Evolutionary conservation across 441 rosid genomes (phyloP), one percentile per base, ranked within the genome.

Genomic region (Capsella rubella): DNA sequence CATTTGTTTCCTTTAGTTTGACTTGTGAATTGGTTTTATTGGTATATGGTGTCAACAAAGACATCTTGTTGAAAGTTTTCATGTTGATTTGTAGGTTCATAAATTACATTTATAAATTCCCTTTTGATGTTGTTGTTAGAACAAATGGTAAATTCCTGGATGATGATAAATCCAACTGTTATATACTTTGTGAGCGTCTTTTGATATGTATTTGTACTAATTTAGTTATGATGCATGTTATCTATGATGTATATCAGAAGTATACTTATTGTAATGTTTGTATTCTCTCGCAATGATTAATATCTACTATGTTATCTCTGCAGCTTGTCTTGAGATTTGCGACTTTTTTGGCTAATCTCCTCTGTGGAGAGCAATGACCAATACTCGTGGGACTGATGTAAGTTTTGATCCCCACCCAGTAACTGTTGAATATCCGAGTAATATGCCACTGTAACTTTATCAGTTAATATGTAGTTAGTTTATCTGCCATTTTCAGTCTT

Each of bases 351-450:
- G 21, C 29, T 51, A 67, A 45, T 51, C 73, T 58, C 27, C 29
- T 51, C 15, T 16, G 45, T 61, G 42, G 64, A 53, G 62, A 51
- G 51, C 63, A 62, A 75, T 75, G 79, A 54, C 79, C 35, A 68
- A 61, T 11, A 0, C 11, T 62, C 70, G 52, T 69, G 28, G 70
- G 7, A 15, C 43, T 27, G 34, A 61, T 61, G 79, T 75, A 68
- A 75, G 74, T 75, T 53, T 54, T 47, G 62, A 32, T 75, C 11
- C 21, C 18, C 25, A 2, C 42, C 10, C 16, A 6, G 12, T 56
- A 15, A 73, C 56, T n/a, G 13, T 10, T 66, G 16, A 29, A 8
- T 14, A 5, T 45, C 31, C 4, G 31, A 34, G 59, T 57, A 58
- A 50, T 65, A 8, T 73, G 51, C 25, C 25, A 8, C 39, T 39